Evolutionary conservation across 176 grass and related monocot genomes (phyloP), one percentile per base, ranked within the genome.

Genomic region (Cenchrus purpureus): DNA sequence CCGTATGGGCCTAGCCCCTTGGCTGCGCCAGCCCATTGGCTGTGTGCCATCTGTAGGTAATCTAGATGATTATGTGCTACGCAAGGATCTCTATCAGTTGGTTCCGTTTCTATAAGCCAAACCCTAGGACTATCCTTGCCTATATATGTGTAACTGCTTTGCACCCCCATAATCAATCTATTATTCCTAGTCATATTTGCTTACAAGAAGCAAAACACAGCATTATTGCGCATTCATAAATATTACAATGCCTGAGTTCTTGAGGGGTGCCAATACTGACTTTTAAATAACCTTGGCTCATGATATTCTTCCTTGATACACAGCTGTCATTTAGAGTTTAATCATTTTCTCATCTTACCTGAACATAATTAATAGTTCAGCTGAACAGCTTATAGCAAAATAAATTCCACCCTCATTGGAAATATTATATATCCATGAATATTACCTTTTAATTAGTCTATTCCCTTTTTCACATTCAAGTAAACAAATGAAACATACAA

Each of bases 221-320:
- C 12, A 76, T 31, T 28, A 77, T 60, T 73, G 37, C 85, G 42
- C 14, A 86, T 80, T 73, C 13, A 55, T 1, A 37, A 34, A 54
- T 46, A 48, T 17, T 22, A 46, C 59, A 72, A 29, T 51, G 19
- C 15, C 51, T 85, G 37, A 79, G 76, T 73, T 63, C 12, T 62
- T 79, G 10, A 19, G 20, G 79, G 17, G 56, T 86, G 76, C 31
- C 12, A 22, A 16, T 86, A 28, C 3, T 32, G 12, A 72, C 29
- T 64, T 54, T 37, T 55, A 62, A 80, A n/a, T 74, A 57, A 13
- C 43, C 12, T 17, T 79, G 70, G 65, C 28, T 52, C 12, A 64
- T 73, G 45, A 6, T 73, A 62, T 65, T 9, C 19, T 71, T 69
- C 74, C 42, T 79, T 85, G 44, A 70, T 79, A 71, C 46, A 40